Evolutionary conservation across 176 grass and related monocot species (phyloP), one percentile per base, ranked within the genome.

Genomic region (Guadua angustifolia): DNA sequence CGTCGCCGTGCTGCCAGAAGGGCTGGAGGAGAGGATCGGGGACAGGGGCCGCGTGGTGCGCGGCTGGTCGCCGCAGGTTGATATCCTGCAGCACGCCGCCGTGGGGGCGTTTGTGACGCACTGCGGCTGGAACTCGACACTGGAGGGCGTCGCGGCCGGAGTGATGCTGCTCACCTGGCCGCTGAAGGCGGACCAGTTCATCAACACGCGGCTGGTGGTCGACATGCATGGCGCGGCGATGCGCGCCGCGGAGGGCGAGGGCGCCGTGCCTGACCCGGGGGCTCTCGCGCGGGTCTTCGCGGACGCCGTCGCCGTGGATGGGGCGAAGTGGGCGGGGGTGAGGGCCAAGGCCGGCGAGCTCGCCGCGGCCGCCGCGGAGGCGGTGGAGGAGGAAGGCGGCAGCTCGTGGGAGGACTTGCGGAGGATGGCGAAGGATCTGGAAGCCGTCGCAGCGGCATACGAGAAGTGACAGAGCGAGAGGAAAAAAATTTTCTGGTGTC

Each of bases 51-150:
- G 79, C 75, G 76, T 85, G 26, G 58, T 91, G 22, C 33, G 78
- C 26, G 78, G 84, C 4, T 90, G 88, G 88, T 65, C 73, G 15
- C 88, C 84, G 22, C 88, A 90, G 79, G 35, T 82, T 53, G 84
- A 86, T 62, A 78, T 90, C 57, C 84, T 86, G 5, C 33, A 17
- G 7, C 72, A 79, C 24, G 42, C n/a, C 2, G 64, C 84, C 44
- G 74, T 84, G 13, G 89, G 89, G 10, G 78, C 84, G 40, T 85
- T 89, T 70, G 24, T 92, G 7, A 89, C 84, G 33, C 90, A 92
- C 75, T 89, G 90, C n/a, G 84, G 84, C 0, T 92, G 90, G 84
- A 92, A 92, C 80, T 92, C 91, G 33, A 84, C 70, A 9, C 44
- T 85, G 55, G 85, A 88, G 46, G 84, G 55, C 67, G 50, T 71